phyloP scores from a whole-genome alignment of 768 basidiomycete species.

The Lactarius sanguifluus region DNA sequence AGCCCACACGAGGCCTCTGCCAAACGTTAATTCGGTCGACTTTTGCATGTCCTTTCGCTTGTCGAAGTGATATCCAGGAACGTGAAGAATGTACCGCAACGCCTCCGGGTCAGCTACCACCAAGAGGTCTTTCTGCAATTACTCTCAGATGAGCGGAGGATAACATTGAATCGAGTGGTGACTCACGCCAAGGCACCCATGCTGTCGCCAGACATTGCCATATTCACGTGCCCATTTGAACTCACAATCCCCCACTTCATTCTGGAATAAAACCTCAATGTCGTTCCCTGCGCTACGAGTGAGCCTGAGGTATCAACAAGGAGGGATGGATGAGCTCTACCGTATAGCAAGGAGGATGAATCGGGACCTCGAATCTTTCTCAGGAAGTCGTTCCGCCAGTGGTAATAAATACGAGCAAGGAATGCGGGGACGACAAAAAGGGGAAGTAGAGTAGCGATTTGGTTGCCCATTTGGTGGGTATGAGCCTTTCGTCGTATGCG shows the following conservation, averaged over 20 bases:
- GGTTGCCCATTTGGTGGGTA: too few species aligned
- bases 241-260: slow-evolving; percentile 29
- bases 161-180: neutral
- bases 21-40: slow-evolving; percentile 24
- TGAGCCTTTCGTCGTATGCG: too few species aligned
- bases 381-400: neutral
- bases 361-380: slow-evolving; percentile 5
- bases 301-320: too few species aligned
- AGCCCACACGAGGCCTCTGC: slow-evolving; percentile 27
- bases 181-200: slow-evolving; percentile 31
- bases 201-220: slow-evolving; percentile 30
- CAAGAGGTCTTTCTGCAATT: slow-evolving; percentile 13
- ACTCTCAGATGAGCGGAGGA: slow-evolving; percentile 9
- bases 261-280: too few species aligned
- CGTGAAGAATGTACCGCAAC: slow-evolving; percentile 34
- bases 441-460: neutral
- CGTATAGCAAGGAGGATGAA: too few species aligned
- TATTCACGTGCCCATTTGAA: slow-evolving; percentile 28
- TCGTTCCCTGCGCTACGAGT: too few species aligned
- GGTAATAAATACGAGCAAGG: neutral
- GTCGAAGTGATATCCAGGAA: slow-evolving; percentile 33
- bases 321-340: too few species aligned
- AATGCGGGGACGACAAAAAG: neutral
- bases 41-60: slow-evolving; percentile 19
- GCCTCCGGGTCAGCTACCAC: slow-evolving; percentile 27